These are phyloP conservation scores for Macaranga tanarius DNA, from an alignment of 441 rosid genomes.

Conservation along the genomic window DNA sequence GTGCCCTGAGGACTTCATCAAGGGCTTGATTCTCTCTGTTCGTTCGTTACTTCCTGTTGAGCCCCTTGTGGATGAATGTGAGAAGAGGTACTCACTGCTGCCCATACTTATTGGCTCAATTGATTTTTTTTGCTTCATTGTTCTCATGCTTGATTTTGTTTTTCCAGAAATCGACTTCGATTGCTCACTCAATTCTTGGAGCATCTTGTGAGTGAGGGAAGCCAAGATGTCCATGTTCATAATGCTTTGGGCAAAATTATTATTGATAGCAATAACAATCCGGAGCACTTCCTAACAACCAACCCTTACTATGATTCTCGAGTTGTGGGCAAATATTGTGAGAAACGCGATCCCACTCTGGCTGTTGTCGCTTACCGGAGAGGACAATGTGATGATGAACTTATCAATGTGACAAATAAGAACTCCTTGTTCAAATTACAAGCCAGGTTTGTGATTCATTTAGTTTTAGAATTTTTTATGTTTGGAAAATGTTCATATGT, in stretches of 20 bases:
- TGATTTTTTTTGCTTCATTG: slow-evolving; percentile 12
- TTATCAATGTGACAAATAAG: slow-evolving; percentile 92
- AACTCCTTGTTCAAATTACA: slow-evolving; percentile 97
- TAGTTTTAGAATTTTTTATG: slow-evolving; percentile 6
- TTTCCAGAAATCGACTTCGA: slow-evolving; percentile 91
- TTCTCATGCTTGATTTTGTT: slow-evolving; percentile 16
- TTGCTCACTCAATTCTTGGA: slow-evolving; percentile 99
- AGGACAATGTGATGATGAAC: slow-evolving; percentile 99
- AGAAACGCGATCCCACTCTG: slow-evolving; percentile 99
- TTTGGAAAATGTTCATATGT: slow-evolving; percentile 4
- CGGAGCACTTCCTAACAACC: slow-evolving; percentile 98
- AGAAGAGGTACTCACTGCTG: slow-evolving; percentile 65
- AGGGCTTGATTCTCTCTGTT: slow-evolving; percentile 91
- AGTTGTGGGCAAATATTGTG: slow-evolving; percentile 99
- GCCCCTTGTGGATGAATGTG: slow-evolving; percentile 97
- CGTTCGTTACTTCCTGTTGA: slow-evolving; percentile 99
- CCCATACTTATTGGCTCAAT: slow-evolving; percentile 6
- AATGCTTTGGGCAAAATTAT: slow-evolving; percentile 99
- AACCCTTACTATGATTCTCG: slow-evolving; percentile 98
- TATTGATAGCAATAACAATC: slow-evolving; percentile 98
- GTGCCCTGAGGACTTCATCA: slow-evolving; percentile 91
- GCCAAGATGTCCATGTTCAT: slow-evolving; percentile 99
- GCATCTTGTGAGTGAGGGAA: slow-evolving; percentile 99
- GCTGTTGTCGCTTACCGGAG: slow-evolving; percentile 99
- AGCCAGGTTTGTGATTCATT: slow-evolving; percentile 70